Evolutionary conservation across 2,329 filamentous ascomycete genomes (phyloP), one percentile per base, ranked within the genome.

Genomic region (Colletotrichum costaricense): DNA sequence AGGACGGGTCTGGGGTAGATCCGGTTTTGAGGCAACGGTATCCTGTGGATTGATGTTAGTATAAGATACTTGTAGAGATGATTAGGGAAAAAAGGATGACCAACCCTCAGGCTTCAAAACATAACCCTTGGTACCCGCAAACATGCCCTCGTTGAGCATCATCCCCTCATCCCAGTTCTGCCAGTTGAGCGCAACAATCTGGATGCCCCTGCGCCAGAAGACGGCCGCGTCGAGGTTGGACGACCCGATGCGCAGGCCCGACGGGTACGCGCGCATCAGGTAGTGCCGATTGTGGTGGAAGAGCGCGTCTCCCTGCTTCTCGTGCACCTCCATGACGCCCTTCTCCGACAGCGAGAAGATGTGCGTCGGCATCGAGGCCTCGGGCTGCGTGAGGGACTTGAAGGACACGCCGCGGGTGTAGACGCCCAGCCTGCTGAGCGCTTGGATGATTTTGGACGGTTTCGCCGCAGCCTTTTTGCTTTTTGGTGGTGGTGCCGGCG

Each of bases 91-190:
- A 57, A 24, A 33, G 24, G 16, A 14, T 28, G 16, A 73, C 78
- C 56, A 79, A 87, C 93, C 94, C 75, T 89, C 84, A 0, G 95
- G 95, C 82, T 98, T 98, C 54, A 97, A 86, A 2, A 97, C 91
- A 86, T 95, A 98, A 26, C 95, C 95, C n/a, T 88, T 88, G 0
- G 93, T 94, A 12, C 93, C 93, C 2, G 91, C 89, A 82, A 98
- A 98, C 94, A 97, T 97, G 77, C 91, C 95, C 79, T 97, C 92
- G 79, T 98, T 98, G 16, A 98, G 88, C 96, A 98, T 98, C 92
- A 97, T 97, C 38, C 94, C 95, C 77, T 94, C 93, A 78, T 98
- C 95, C 82, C 93, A 92, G 74, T 92, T 93, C 82, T 98, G 95
- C 94, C 95, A 98, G 83, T 98, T 98, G 74, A 98, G 86, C 0